These are phyloP conservation scores for Physcomitrellopsis africana DNA, from an alignment of 225 moss, liverwort and hornwort genomes.

Conservation along the genomic window DNA sequence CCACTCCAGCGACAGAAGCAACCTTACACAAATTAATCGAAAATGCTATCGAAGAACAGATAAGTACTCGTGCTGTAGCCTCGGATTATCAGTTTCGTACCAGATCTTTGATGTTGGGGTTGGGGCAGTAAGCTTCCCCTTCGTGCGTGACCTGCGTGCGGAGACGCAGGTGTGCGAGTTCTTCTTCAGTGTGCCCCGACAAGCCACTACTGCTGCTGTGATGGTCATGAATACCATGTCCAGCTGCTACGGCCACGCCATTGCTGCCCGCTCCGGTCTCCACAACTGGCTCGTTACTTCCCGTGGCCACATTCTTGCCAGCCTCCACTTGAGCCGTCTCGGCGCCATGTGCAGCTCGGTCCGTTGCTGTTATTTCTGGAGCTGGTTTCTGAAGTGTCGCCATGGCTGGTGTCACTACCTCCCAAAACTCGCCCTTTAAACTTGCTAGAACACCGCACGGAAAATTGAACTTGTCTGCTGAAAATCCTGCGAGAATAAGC, in stretches of 20 bases:
- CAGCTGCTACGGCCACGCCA: not conserved
- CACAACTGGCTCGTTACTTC: slow-evolving; percentile 16
- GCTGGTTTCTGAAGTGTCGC: slow-evolving; percentile 36
- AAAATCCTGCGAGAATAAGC: too few species aligned
- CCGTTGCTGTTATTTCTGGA: slow-evolving; percentile 6
- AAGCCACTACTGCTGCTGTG: slow-evolving; percentile 24
- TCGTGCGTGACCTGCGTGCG: slow-evolving; percentile 41
- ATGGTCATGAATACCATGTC: not conserved
- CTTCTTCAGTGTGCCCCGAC: slow-evolving; percentile 41
- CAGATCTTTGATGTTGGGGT: slow-evolving; percentile 44
- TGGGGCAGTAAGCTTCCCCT: slow-evolving; percentile 49
- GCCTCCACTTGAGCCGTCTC: slow-evolving; percentile 38
- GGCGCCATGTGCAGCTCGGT: slow-evolving; percentile 25
- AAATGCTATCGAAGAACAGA: not conserved
- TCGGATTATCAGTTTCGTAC: slow-evolving; percentile 16
- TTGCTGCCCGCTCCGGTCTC: slow-evolving; percentile 12
- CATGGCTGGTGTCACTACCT: not conserved
- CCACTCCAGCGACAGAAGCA: not conserved
- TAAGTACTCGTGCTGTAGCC: not conserved
- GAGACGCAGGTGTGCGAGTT: slow-evolving; percentile 34
- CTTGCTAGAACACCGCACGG: too few species aligned
- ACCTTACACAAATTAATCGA: not conserved
- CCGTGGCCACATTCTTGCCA: slow-evolving; percentile 28
- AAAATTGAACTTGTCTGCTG: too few species aligned
- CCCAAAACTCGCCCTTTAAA: too few species aligned